Conservation (phyloP, 352 stramenopile species). For the Phytophthora podocarpi region DNA sequence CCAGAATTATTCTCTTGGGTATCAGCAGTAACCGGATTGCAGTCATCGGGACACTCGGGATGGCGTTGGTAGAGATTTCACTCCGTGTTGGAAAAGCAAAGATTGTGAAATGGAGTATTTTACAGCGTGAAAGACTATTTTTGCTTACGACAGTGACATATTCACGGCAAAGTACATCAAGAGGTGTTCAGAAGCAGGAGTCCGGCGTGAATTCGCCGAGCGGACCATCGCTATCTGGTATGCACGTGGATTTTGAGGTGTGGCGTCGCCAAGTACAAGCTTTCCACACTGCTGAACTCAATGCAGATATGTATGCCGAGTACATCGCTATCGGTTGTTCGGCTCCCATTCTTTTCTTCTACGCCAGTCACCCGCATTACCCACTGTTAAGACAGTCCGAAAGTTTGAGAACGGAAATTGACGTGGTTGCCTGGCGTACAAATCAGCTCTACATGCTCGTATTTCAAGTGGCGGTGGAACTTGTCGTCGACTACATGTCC, state of each 20-base stretch:
- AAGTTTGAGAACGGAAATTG: background rate
- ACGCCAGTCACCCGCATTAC: background rate
- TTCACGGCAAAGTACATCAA: background rate
- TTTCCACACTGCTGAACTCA: conserved; percentile 18
- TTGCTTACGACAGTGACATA: background rate
- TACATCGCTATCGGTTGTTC: conserved; percentile 24
- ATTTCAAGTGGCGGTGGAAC: conserved; percentile 13
- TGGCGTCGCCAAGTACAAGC: conserved; percentile 13
- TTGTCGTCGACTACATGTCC: conserved; percentile 25
- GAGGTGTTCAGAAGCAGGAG: background rate
- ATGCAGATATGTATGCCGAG: conserved; percentile 40
- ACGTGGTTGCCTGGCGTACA: background rate
- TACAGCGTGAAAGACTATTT: conserved; percentile 4
- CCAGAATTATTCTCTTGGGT: conserved; percentile 37
- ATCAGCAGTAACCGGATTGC: conserved; percentile 12
- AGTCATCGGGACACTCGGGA: conserved; percentile 15
- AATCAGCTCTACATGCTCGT: conserved; percentile 14
- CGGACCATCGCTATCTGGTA: background rate
- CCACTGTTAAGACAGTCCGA: background rate
- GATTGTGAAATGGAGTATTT: conserved; percentile 17
- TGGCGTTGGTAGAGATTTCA: conserved; percentile 38
- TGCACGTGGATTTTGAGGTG: conserved; percentile 6
- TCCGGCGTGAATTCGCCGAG: background rate
- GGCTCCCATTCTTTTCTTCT: conserved; percentile 4
- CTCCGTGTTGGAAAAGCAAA: conserved; percentile 27